Percentiles rank a stretch among this genome's conserved stretches.
phyloP scores from a whole-genome alignment of 495 filamentous ascomycete species.

The Aeminium ludgeri region DNA sequence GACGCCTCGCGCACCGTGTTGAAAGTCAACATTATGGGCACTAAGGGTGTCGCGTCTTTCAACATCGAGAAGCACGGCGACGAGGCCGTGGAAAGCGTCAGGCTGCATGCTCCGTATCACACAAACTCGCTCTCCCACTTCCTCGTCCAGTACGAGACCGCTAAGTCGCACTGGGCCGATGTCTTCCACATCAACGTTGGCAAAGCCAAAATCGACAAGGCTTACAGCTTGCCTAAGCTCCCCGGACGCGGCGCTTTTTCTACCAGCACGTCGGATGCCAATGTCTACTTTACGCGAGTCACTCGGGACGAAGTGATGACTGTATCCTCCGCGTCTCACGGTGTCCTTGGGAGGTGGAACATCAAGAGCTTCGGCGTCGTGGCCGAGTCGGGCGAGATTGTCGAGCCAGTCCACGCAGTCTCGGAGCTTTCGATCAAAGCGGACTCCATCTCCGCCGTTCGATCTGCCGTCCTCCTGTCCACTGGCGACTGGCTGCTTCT shows the following conservation, averaged over 20 bases:
- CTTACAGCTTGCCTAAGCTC: conserved; percentile 56
- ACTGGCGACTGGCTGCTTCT: conserved; percentile 69
- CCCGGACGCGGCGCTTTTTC: conserved; percentile 59
- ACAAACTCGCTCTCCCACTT: conserved; percentile 59
- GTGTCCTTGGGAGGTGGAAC: conserved; percentile 55
- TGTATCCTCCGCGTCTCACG: conserved; percentile 61
- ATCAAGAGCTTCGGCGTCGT: conserved; percentile 19
- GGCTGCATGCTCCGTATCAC: conserved; percentile 54
- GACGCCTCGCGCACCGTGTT: conserved; percentile 49
- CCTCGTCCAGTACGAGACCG: conserved; percentile 65
- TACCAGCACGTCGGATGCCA: conserved; percentile 54
- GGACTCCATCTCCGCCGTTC: conserved; percentile 51
- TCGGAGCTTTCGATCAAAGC: conserved; percentile 64
- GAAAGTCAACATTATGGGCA: conserved; percentile 66
- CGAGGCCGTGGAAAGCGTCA: conserved; percentile 47
- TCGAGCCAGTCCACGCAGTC: conserved; percentile 42
- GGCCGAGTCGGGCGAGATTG: not conserved
- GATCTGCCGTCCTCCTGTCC: conserved; percentile 52
- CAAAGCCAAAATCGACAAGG: conserved; percentile 46
- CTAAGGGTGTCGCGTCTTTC: conserved; percentile 40
- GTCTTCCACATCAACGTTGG: conserved; percentile 68
- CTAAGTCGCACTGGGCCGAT: conserved; percentile 57
- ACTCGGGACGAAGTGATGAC: conserved; percentile 54
- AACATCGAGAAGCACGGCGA: conserved; percentile 35
- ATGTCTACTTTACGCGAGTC: conserved; percentile 75